Evolutionary conservation across 768 basidiomycete species (phyloP), one percentile per base, ranked within the genome.

Genomic region (Coprinopsis cinerea): DNA sequence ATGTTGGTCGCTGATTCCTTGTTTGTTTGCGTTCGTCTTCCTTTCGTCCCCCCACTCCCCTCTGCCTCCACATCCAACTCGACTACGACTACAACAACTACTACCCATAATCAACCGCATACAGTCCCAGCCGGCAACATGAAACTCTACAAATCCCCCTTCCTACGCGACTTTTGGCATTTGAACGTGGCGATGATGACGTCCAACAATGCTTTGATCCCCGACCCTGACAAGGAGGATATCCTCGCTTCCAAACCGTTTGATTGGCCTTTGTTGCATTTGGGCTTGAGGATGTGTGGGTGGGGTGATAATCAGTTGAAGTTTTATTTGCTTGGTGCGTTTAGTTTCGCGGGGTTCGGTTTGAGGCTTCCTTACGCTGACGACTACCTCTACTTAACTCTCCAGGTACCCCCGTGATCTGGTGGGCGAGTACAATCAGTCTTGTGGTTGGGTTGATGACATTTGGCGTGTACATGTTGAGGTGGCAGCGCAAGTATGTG

Each of bases 131-230:
- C 80, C 2, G 95, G 89, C 1, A 75, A 95, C 34, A 76, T 78
- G 52, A 93, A 89, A 60, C 79, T 83, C 50, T 96, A 95, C 70
- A 76, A 71, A 32, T 95, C 95, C 1, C 87, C 95, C 0, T 99
- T 99, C 78, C 69, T 95, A 40, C 84, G 88, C 45, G 95, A 99
- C 69, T 99, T 99, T 68, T 94, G 92, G 85, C 95, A 99, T 64
- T 80, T 99, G 49, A 99, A 99, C 61, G 92, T 99, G 22, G 96
- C 94, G 6, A 99, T 99, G 96, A 93, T 94, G 91, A 96, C 95
- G 0, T 97, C 96, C 3, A 99, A 99, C 72, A 99, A 99, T 62
- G 95, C 96, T 0, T 84, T 99, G 48, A 66, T 98, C 34, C 96
- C 96, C 1, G 93, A 99, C 60, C 92, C 95, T 0, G 96, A 99